phyloP scores from a whole-genome alignment of 1,284 basidiomycete genomes.

The Austroboletus niveus region DNA sequence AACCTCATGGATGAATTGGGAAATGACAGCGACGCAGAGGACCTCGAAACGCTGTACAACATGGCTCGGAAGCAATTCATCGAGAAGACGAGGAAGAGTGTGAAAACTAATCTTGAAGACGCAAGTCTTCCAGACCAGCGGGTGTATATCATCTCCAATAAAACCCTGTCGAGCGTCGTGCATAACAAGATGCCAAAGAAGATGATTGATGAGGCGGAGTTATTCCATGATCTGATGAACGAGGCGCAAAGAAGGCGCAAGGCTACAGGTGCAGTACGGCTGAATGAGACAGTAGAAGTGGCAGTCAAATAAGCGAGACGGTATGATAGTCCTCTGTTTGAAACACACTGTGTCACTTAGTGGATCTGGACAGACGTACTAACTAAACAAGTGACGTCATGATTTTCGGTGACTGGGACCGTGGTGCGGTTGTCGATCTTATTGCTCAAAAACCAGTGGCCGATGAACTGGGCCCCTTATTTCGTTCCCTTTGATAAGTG shows the following conservation, averaged over 20 bases:
- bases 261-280: no score
- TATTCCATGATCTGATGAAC: constrained; percentile 28
- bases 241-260: constrained; percentile 14
- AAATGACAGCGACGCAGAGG: no score
- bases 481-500: constrained; percentile 1
- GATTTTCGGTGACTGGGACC: neutral
- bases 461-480: neutral
- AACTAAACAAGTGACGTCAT: neutral
- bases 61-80: constrained; percentile 24
- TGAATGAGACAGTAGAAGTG: neutral
- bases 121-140: constrained; percentile 28
- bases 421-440: neutral
- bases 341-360: no score
- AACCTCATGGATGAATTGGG: no score
- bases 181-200: no score
- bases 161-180: no score
- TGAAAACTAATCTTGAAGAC: constrained; percentile 2
- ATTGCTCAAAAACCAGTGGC: neutral
- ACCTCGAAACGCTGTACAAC: constrained; percentile 11
- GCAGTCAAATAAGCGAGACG: no score
- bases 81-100: constrained; percentile 26
- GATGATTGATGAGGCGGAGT: constrained; percentile 30
- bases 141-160: neutral
- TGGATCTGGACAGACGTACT: no score
- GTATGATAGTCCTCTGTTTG: no score